phyloP scores from a whole-genome alignment of 2,329 filamentous ascomycete species.

The Bipolaris gigantea region DNA sequence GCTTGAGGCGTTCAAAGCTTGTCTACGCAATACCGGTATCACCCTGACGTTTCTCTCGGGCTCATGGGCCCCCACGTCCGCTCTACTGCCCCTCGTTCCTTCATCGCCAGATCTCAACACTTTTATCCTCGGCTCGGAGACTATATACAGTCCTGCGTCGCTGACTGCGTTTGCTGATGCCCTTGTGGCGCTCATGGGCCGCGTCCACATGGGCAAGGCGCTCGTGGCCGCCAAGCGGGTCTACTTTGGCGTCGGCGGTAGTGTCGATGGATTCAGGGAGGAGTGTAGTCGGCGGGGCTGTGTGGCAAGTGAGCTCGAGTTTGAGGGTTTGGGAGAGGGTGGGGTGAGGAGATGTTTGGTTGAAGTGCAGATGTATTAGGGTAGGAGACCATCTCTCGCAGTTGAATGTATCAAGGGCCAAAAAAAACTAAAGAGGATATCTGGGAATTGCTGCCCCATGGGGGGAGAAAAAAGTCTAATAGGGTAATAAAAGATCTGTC shows the following conservation, averaged over 20 bases:
- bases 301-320: constrained; percentile 54
- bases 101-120: constrained; percentile 44
- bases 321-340: constrained; percentile 47
- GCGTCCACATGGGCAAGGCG: constrained; percentile 60
- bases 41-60: constrained; percentile 71
- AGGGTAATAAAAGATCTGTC: too few relatives aligned
- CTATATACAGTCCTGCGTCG: constrained; percentile 78
- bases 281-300: constrained; percentile 48
- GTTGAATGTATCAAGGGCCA: too few relatives aligned
- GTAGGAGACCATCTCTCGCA: too few relatives aligned
- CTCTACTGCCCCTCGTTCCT: constrained; percentile 62
- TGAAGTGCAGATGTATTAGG: constrained; percentile 48
- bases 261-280: constrained; percentile 70
- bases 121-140: constrained; percentile 72
- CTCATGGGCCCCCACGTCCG: constrained; percentile 63
- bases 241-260: constrained; percentile 84
- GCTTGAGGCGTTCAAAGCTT: constrained; percentile 59
- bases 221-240: constrained; percentile 76
- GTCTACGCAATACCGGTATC: constrained; percentile 57
- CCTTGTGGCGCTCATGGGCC: constrained; percentile 60
- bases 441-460: background rate
- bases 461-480: too few relatives aligned
- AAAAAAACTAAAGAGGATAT: constrained; percentile 7
- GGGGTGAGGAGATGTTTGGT: constrained; percentile 53
- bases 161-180: constrained; percentile 69